phyloP scores from a whole-genome alignment of 176 grass and related monocot species.

The Puccinellia tenuiflora region DNA sequence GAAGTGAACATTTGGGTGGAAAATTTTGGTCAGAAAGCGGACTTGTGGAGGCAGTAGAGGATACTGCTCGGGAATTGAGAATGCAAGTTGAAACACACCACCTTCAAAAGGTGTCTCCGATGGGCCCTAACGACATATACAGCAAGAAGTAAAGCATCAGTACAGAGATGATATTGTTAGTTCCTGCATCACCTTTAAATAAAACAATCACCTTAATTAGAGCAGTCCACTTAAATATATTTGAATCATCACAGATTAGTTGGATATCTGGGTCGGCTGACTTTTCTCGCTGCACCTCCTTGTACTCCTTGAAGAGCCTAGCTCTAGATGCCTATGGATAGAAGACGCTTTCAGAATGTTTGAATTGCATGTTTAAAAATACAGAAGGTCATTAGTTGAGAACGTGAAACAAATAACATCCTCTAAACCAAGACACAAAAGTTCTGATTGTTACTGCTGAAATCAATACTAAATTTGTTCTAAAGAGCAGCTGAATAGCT shows the following conservation, averaged over 20 bases:
- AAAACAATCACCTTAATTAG: constrained; percentile 61
- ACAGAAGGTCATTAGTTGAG: background rate
- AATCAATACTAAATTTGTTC: background rate
- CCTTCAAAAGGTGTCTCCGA: constrained; percentile 97
- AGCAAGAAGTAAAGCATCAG: background rate
- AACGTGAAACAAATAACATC: no score
- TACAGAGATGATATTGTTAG: background rate
- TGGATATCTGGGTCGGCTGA: constrained; percentile 93
- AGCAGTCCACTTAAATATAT: constrained; percentile 99
- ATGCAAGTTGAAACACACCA: constrained; percentile 87
- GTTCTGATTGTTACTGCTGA: background rate
- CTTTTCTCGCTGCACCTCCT: constrained; percentile 94
- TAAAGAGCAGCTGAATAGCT: background rate
- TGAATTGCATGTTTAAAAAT: background rate
- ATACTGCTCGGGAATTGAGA: constrained; percentile 94
- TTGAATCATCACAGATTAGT: constrained; percentile 90
- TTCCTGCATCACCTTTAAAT: background rate
- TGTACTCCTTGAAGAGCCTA: constrained; percentile 94
- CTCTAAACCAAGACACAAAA: background rate
- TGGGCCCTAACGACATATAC: constrained; percentile 53
- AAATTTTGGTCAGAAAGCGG: constrained; percentile 97
- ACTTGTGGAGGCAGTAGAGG: constrained; percentile 99
- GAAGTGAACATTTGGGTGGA: constrained; percentile 99
- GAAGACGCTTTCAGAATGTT: constrained; percentile 6
- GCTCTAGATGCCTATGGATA: constrained; percentile 75